phyloP scores from a whole-genome alignment of 179 eudicot species.

The Sideroxylon spinosum region DNA sequence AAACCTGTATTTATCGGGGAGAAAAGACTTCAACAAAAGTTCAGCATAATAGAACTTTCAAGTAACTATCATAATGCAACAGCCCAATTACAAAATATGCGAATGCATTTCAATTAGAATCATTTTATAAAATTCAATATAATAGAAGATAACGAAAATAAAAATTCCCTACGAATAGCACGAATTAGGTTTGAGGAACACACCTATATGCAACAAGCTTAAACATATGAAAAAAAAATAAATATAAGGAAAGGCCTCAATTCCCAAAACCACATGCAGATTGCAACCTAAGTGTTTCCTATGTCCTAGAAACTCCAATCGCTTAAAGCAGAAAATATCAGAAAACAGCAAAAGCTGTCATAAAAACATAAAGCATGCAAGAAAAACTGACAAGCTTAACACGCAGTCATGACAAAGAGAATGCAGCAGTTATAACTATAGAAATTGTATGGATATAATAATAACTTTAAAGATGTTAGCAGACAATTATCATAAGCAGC shows the following conservation, averaged over 20 bases:
- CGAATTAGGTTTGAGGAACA: not conserved
- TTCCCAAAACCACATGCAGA: not conserved
- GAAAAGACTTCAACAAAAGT: not conserved
- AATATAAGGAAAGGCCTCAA: not conserved
- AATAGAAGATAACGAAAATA: no score
- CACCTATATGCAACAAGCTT: not conserved
- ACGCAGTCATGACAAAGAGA: not conserved
- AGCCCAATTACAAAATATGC: not conserved
- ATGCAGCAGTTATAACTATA: not conserved
- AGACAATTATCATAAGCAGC: not conserved
- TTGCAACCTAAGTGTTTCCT: conserved; percentile 1
- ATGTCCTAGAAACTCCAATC: not conserved
- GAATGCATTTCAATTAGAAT: conserved; percentile 1
- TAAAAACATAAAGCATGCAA: not conserved
- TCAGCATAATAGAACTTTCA: conserved; percentile 1
- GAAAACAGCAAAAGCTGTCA: not conserved
- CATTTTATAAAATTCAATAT: not conserved
- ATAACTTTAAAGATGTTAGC: not conserved
- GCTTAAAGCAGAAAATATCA: not conserved
- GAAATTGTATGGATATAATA: not conserved
- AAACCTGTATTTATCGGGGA: conserved; percentile 49
- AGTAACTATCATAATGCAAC: not conserved
- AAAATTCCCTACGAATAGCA: not conserved
- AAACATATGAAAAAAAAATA: not conserved
- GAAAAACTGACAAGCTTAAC: not conserved